Evolutionary conservation across 768 basidiomycete genomes (phyloP), one percentile per base, ranked within the genome.

Genomic region (Coprinellus micaceus): DNA sequence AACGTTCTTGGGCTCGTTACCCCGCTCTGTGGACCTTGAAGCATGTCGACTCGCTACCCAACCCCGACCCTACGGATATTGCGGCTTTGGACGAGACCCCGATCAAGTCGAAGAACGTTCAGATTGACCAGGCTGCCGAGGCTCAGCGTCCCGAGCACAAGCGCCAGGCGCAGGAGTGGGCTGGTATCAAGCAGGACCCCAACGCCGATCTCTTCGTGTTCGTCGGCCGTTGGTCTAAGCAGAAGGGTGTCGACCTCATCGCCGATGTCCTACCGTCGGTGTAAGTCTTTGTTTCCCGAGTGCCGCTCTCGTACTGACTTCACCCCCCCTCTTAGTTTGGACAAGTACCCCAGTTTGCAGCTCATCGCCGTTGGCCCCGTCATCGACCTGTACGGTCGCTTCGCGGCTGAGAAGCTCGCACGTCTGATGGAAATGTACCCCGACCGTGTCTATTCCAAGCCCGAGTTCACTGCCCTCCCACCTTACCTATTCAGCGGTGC

Each of bases 201-300:
- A 75, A 90, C 39, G 85, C 93, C 1, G 92, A 95, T 68, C 70
- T 97, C 46, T 96, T 97, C 67, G 94, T 97, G 60, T 96, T 97
- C 71, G 94, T 97, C 60, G 94, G 94, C 67, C 88, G 94, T 60
- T 97, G 94, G 94, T 97, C 94, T 4, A 97, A 96, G 71, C 94
- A 97, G 71, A 97, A 97, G 72, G 94, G 91, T 72, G 93, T 97
- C n/a, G 94, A 97, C 73, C 76, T 97, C 41, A 97, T 97, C 61
- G 94, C 94, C 9, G 94, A 97, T 71, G 86, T 97, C 60, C 91
- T 97, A 90, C 94, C 94, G 22, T 80, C 83, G 2, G 66, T 97
- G 86, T 91, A 66, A 64, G 89, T 81, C 12, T 48, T 36, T 22
- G 61, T 52, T 17, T 48, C 26, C 40, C 46, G 52, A 33, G 57